A percentile compares a stretch with the other conserved stretches of the same genome.
Evolutionary conservation across 164 flowering plant species (phyloP).

Genomic region (Platanus orientalis): DNA sequence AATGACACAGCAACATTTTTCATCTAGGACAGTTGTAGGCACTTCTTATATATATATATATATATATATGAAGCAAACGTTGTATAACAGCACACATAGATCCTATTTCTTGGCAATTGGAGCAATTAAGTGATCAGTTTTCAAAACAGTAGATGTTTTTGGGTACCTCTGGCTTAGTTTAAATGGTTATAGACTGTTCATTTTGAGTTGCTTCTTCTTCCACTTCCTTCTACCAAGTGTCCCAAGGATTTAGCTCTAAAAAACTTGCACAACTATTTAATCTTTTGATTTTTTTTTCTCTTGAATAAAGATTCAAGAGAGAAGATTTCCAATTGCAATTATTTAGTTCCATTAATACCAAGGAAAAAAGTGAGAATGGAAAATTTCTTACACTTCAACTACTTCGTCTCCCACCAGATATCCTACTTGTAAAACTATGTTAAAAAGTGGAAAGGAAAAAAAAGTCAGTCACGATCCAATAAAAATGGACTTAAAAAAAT

Average conservation of each 20-base stretch:
- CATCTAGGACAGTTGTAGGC: too few species aligned
- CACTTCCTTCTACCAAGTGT: too few species aligned
- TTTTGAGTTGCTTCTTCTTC: too few species aligned
- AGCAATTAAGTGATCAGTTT: too few species aligned
- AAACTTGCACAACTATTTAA: background rate
- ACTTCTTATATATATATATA: too few species aligned
- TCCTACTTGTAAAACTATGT: constrained; percentile 44
- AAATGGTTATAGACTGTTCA: too few species aligned
- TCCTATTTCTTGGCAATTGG: too few species aligned
- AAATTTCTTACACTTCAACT: constrained; percentile 66
- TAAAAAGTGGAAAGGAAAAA: constrained; percentile 3
- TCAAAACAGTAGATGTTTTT: background rate
- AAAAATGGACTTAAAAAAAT: background rate
- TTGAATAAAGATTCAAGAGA: background rate
- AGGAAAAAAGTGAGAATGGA: background rate
- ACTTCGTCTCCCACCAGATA: constrained; percentile 31
- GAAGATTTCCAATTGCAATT: background rate
- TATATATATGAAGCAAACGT: too few species aligned
- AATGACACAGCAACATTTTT: too few species aligned
- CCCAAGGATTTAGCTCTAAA: constrained; percentile 66
- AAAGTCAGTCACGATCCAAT: background rate
- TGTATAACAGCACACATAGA: too few species aligned
- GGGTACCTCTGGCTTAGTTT: background rate
- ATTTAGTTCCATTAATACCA: too few species aligned
- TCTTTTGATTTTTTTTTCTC: too few species aligned